Evolutionary conservation across 106 monocot species (phyloP).

Genomic region (Apostasia ramifera): DNA sequence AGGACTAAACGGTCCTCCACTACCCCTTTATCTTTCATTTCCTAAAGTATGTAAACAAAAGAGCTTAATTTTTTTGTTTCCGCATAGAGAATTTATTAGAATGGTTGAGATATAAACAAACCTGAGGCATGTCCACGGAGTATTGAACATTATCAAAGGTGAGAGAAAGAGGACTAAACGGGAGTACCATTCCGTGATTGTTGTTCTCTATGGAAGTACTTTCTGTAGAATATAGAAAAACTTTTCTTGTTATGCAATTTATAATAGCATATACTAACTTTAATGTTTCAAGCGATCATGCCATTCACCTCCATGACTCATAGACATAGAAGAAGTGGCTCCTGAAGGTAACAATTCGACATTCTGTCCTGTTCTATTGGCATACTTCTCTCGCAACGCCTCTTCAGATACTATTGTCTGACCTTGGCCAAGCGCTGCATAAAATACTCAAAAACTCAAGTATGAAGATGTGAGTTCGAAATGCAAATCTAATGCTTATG

Average conservation of each 20-base stretch:
- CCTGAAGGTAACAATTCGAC: slow-evolving; percentile 6
- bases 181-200: slow-evolving; percentile 71
- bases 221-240: no score
- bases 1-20: slow-evolving; percentile 30
- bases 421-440: slow-evolving; percentile 15
- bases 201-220: slow-evolving; percentile 5
- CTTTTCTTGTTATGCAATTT: no score
- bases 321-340: slow-evolving; percentile 1
- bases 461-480: background rate
- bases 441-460: background rate
- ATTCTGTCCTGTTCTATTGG: slow-evolving; percentile 13
- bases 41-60: slow-evolving; percentile 12
- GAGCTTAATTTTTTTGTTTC: background rate
- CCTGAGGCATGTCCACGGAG: slow-evolving; percentile 78
- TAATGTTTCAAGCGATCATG: no score
- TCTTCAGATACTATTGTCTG: slow-evolving; percentile 12
- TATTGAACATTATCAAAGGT: slow-evolving; percentile 61
- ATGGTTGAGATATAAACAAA: slow-evolving; percentile 4
- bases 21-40: slow-evolving; percentile 36
- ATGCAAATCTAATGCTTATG: background rate
- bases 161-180: slow-evolving; percentile 61
- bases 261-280: no score
- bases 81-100: background rate
- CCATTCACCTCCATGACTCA: background rate
- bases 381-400: slow-evolving; percentile 16